Percentiles rank a stretch among this genome's conserved stretches.
phyloP scores from a whole-genome alignment of 2,329 filamentous ascomycete species.

The Pseudocercospora fijiensis region DNA sequence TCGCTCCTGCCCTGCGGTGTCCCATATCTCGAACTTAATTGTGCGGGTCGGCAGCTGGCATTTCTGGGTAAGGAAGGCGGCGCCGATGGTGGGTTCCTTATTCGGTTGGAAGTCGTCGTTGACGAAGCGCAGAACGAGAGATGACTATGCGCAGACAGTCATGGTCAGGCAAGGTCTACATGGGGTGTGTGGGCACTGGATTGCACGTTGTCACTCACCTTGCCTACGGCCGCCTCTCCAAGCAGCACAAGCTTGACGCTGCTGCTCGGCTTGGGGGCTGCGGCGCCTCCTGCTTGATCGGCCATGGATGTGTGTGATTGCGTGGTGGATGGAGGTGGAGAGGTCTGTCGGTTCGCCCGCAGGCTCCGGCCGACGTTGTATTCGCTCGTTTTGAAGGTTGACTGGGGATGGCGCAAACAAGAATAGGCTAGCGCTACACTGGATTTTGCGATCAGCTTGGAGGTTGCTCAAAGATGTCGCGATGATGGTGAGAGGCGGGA shows the following conservation, averaged over 20 bases:
- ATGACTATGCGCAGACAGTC: conserved; percentile 64
- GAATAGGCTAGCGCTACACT: not conserved
- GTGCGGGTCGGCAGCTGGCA: conserved; percentile 91
- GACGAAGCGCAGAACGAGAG: conserved; percentile 94
- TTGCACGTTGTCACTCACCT: conserved; percentile 60
- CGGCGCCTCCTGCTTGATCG: conserved; percentile 56
- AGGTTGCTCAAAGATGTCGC: not conserved
- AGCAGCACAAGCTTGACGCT: conserved; percentile 99
- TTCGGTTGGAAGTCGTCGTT: conserved; percentile 99
- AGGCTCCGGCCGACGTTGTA: conserved; percentile 34
- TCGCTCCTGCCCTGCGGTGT: conserved; percentile 95
- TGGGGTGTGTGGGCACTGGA: not conserved
- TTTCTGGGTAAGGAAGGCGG: conserved; percentile 97
- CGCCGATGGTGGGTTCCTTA: conserved; percentile 98
- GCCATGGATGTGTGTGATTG: conserved; percentile 56
- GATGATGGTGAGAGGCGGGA: not conserved
- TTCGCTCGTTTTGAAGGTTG: conserved; percentile 30
- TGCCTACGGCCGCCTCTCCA: conserved; percentile 96
- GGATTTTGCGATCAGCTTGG: not conserved
- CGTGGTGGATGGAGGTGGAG: conserved; percentile 21
- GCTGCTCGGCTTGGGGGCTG: conserved; percentile 89
- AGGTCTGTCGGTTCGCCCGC: conserved; percentile 30
- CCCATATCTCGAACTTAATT: conserved; percentile 75
- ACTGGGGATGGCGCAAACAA: not conserved
- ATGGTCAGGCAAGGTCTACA: conserved; percentile 8